Conservation (phyloP, 805 yeast genomes). For the Naumovozyma castellii region DNA sequence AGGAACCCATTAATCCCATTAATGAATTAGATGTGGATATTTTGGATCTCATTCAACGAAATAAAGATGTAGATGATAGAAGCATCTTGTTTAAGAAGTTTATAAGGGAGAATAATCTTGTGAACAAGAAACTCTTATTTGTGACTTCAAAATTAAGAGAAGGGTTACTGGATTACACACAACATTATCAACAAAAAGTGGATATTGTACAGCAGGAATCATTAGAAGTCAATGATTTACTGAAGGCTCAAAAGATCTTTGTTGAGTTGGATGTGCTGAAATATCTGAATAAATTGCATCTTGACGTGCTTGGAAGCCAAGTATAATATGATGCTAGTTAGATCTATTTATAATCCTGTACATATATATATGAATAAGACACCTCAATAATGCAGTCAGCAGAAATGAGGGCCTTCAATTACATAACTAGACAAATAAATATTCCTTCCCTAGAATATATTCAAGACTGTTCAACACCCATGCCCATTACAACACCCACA, state of each 20-base stretch:
- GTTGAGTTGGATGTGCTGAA: slow-evolving; percentile 67
- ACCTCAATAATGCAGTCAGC: too few species aligned
- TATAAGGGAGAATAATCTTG: slow-evolving; percentile 39
- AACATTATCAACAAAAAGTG: slow-evolving; percentile 41
- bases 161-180: slow-evolving; percentile 54
- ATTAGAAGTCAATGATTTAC: slow-evolving; percentile 71
- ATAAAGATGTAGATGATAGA: slow-evolving; percentile 10
- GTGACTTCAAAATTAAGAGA: slow-evolving; percentile 51
- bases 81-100: slow-evolving; percentile 35
- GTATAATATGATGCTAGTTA: too few species aligned
- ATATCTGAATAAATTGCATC: slow-evolving; percentile 38
- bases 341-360: too few species aligned
- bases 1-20: slow-evolving; percentile 15
- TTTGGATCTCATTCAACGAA: slow-evolving; percentile 9
- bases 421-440: too few species aligned
- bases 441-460: too few species aligned
- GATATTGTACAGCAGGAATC: slow-evolving; percentile 66
- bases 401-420: too few species aligned
- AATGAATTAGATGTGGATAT: slow-evolving; percentile 17
- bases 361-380: too few species aligned
- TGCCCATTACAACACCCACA: background rate
- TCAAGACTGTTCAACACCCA: background rate
- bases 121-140: slow-evolving; percentile 48
- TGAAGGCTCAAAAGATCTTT: slow-evolving; percentile 67
- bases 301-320: background rate